These are phyloP conservation scores for Clonostachys rhizophaga DNA, from an alignment of 2,329 filamentous ascomycete genomes.

Conservation along the genomic window DNA sequence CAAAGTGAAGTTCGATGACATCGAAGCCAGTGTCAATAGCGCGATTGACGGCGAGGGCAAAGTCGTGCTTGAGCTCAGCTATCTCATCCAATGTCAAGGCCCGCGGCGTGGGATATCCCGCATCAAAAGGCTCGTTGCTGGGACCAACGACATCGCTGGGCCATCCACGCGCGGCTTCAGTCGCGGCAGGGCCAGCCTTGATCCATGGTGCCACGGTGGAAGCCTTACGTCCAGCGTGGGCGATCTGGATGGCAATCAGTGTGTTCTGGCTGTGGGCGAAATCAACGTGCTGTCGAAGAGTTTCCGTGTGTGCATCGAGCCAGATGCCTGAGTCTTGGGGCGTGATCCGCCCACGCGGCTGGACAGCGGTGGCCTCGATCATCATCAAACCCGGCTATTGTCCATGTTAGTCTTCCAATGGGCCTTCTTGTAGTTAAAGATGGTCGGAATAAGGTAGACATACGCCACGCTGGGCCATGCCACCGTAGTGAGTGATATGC, in stretches of 20 bases:
- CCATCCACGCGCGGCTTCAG: conserved; percentile 36
- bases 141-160: conserved; percentile 24
- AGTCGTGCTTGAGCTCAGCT: conserved; percentile 54
- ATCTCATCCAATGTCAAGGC: conserved; percentile 65
- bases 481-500: conserved; percentile 68
- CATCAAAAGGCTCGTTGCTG: conserved; percentile 18
- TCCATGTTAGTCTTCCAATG: conserved; percentile 10
- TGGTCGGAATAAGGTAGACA: not conserved
- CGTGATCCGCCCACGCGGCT: conserved; percentile 28
- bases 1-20: conserved; percentile 65
- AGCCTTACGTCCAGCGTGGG: conserved; percentile 61
- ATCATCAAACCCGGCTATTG: conserved; percentile 2
- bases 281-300: conserved; percentile 52
- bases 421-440: not conserved
- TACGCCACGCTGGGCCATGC: conserved; percentile 61
- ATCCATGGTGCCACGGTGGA: conserved; percentile 53
- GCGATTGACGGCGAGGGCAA: conserved; percentile 44
- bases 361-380: conserved; percentile 3
- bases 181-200: conserved; percentile 41
- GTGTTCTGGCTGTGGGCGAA: conserved; percentile 65
- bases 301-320: conserved; percentile 66
- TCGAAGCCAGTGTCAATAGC: conserved; percentile 63
- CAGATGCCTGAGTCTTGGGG: conserved; percentile 65
- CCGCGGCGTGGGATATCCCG: conserved; percentile 34
- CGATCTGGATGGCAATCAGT: conserved; percentile 65